phyloP scores from a whole-genome alignment of 1,284 basidiomycete genomes.

The Tetrapyrgos nigripes region DNA sequence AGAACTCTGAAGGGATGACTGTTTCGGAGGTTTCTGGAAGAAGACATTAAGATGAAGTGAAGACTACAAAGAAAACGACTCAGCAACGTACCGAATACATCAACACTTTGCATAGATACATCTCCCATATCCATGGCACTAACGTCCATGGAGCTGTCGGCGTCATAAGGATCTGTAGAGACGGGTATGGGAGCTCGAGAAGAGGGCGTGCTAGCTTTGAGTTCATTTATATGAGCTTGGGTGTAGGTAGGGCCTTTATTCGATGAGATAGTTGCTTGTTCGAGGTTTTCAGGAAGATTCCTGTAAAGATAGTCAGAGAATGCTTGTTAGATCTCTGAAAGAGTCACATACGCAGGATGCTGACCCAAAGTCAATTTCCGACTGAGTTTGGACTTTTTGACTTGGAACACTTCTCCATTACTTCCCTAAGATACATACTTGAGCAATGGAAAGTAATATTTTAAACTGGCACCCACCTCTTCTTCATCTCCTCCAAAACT shows the following conservation, averaged over 20 bases:
- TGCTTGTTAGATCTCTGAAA: constrained; percentile 13
- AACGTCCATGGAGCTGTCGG: constrained; percentile 58
- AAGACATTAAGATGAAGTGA: not conserved
- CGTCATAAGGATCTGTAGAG: constrained; percentile 49
- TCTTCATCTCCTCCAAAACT: constrained; percentile 88
- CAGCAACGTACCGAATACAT: constrained; percentile 46
- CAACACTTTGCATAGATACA: constrained; percentile 37
- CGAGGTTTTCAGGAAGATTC: constrained; percentile 47
- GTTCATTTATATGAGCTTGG: constrained; percentile 78
- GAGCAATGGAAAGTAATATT: constrained; percentile 23
- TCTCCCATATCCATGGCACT: constrained; percentile 39
- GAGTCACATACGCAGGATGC: constrained; percentile 53
- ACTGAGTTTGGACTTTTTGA: constrained; percentile 81
- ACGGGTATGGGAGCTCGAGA: constrained; percentile 53
- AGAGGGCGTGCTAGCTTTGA: constrained; percentile 82
- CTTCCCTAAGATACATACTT: constrained; percentile 27
- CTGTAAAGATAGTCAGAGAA: constrained; percentile 25
- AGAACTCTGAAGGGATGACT: constrained; percentile 77
- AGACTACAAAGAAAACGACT: constrained; percentile 15
- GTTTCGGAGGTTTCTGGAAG: constrained; percentile 39
- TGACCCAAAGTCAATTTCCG: constrained; percentile 64
- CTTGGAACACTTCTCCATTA: constrained; percentile 68
- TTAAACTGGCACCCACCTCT: constrained; percentile 57
- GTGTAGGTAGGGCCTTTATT: constrained; percentile 70
- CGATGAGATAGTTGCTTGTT: constrained; percentile 58